Evolutionary conservation across 768 basidiomycete genomes (phyloP), one percentile per base, ranked within the genome.

Genomic region (Lactarius hengduanensis): DNA sequence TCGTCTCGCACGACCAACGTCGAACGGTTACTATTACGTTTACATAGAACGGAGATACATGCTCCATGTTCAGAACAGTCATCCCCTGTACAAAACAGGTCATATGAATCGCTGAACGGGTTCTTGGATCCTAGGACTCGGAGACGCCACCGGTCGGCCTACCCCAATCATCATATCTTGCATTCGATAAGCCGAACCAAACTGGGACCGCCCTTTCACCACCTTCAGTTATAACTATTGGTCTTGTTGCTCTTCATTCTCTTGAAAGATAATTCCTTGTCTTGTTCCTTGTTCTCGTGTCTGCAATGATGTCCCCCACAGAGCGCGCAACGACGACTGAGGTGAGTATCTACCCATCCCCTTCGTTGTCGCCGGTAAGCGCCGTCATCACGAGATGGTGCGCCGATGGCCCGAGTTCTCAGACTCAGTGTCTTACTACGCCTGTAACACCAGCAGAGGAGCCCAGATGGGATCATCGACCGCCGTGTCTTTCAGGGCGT

Each of bases 401-500:
- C 50, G 10, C 22, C 50, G 20, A n/a, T 53, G 50, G 9, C 26
- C 50, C 50, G 50, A 53, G 36, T 13, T 30, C n/a, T 26, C 50
- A 26, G 26, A 26, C 3, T 3, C 50, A 6, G 13, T 13, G 10
- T 53, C 26, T n/a, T 53, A 26, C 45, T n/a, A 41, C 41, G 16
- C 16, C 41, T 8, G 41, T 41, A 41, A 41, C 41, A 16, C 16
- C 16, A 41, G 41, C 41, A 41, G 16, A 41, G 41, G 16, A 41
- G 41, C 41, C 41, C 15, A 11, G 34, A 57, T 43, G 55, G 34
- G 15, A 40, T 62, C 34, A 66, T 66, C 65, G 60, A 66, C 56
- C 65, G 45, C 13, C 54, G 22, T 4, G 65, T 62, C 60, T 66
- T 66, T 50, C 65, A 66, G n/a, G 45, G 36, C 4, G 20, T 66